phyloP scores from a whole-genome alignment of 2,329 filamentous ascomycete species.

The Cordyceps tenuipes region DNA sequence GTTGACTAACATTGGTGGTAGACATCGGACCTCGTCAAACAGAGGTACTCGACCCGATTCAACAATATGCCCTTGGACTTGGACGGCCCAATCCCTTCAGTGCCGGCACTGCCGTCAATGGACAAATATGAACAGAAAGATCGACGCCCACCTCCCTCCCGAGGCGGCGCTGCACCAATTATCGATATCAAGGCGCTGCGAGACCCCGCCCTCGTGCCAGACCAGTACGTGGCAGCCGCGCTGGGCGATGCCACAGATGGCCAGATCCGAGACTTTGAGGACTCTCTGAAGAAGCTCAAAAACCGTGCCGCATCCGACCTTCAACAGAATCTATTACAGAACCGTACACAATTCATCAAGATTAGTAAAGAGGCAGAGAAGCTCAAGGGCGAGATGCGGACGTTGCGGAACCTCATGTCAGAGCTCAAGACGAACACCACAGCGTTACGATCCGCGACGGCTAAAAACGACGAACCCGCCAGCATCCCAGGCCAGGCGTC shows the following conservation, averaged over 20 bases:
- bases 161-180: conserved; percentile 48
- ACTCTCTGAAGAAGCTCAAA: conserved; percentile 67
- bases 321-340: conserved; percentile 93
- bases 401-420: conserved; percentile 80
- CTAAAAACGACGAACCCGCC: conserved; percentile 39
- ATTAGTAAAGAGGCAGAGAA: conserved; percentile 99
- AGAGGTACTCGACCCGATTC: conserved; percentile 88
- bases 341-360: conserved; percentile 96
- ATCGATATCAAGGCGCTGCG: conserved; percentile 71
- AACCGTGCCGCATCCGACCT: conserved; percentile 72
- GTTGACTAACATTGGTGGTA: conserved; percentile 21
- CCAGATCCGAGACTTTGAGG: conserved; percentile 76
- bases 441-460: conserved; percentile 53
- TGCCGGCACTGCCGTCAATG: conserved; percentile 58
- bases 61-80: conserved; percentile 66
- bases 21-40: conserved; percentile 81
- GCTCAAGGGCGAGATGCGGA: conserved; percentile 91
- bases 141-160: conserved; percentile 45
- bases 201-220: conserved; percentile 69
- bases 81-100: conserved; percentile 58
- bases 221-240: conserved; percentile 67
- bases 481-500: conserved; percentile 42
- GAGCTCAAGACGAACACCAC: conserved; percentile 77
- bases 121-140: conserved; percentile 49
- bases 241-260: conserved; percentile 80